These are phyloP conservation scores for Cardamine chenopodiifolia DNA, from an alignment of 345 rosid species.

Conservation along the genomic window DNA sequence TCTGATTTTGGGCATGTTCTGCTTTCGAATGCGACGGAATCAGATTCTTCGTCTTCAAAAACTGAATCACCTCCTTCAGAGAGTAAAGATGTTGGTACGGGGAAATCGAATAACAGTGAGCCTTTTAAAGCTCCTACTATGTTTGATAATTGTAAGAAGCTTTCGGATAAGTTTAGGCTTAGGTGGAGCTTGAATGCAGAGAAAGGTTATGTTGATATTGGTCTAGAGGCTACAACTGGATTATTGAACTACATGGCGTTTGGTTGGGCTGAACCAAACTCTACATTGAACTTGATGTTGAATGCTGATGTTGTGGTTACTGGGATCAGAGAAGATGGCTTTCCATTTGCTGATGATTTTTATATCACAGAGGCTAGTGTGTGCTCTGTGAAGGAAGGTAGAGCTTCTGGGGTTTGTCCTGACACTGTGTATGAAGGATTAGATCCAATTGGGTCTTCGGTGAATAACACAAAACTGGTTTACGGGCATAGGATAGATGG, in stretches of 20 bases:
- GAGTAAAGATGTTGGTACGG: conserved; percentile 8
- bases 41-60: conserved; percentile 40
- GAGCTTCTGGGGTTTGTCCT: conserved; percentile 84
- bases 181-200: conserved; percentile 76
- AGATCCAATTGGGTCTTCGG: conserved; percentile 50
- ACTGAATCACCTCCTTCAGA: conserved; percentile 50
- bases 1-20: conserved; percentile 82
- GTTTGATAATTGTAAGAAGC: conserved; percentile 79
- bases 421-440: conserved; percentile 58
- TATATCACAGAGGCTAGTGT: conserved; percentile 70
- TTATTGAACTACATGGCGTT: conserved; percentile 84
- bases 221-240: conserved; percentile 72
- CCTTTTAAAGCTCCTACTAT: conserved; percentile 53
- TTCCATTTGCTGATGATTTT: conserved; percentile 86
- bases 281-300: conserved; percentile 57
- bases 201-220: conserved; percentile 66
- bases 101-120: conserved; percentile 34
- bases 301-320: conserved; percentile 83
- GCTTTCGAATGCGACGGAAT: conserved; percentile 46
- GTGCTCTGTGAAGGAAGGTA: conserved; percentile 61
- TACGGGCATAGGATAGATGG: conserved; percentile 97
- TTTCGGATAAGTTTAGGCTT: conserved; percentile 64
- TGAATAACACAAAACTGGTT: conserved; percentile 67
- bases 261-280: conserved; percentile 78
- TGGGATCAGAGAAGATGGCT: conserved; percentile 72